phyloP scores from a whole-genome alignment of 352 stramenopile genomes.

The Pythium grandisporangium region DNA sequence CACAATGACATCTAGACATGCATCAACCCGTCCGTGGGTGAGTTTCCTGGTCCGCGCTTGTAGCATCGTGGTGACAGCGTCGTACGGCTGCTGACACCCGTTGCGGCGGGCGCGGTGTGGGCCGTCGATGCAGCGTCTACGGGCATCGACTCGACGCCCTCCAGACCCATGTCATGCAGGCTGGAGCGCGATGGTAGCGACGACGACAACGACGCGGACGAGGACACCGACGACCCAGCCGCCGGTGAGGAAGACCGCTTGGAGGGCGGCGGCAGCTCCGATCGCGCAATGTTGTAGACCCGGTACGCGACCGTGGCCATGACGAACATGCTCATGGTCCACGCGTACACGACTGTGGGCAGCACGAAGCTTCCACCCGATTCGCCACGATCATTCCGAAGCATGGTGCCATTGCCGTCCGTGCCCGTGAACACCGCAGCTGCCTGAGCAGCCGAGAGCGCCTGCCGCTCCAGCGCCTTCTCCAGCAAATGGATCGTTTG shows the following conservation, averaged over 20 bases:
- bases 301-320: constrained; percentile 36
- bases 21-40: constrained; percentile 22
- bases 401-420: constrained; percentile 1
- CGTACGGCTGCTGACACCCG: background rate
- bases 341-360: constrained; percentile 42
- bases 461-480: constrained; percentile 54
- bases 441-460: constrained; percentile 31
- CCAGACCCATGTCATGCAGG: no score
- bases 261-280: constrained; percentile 25
- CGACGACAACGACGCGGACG: no score
- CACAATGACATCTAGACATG: no score
- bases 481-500: constrained; percentile 70
- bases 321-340: constrained; percentile 31
- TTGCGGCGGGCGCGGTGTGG: constrained; percentile 1
- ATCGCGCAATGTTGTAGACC: constrained; percentile 37
- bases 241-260: background rate
- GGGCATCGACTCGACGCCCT: background rate
- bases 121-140: background rate
- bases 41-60: constrained; percentile 43
- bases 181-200: no score
- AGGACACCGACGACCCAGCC: no score
- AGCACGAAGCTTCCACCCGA: constrained; percentile 6
- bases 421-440: constrained; percentile 11
- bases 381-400: background rate
- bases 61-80: constrained; percentile 23